A percentile compares a stretch with the other conserved stretches of the same genome.
Conservation (phyloP, 768 basidiomycete genomes). For the Xerocomus brunneocitrinus region DNA sequence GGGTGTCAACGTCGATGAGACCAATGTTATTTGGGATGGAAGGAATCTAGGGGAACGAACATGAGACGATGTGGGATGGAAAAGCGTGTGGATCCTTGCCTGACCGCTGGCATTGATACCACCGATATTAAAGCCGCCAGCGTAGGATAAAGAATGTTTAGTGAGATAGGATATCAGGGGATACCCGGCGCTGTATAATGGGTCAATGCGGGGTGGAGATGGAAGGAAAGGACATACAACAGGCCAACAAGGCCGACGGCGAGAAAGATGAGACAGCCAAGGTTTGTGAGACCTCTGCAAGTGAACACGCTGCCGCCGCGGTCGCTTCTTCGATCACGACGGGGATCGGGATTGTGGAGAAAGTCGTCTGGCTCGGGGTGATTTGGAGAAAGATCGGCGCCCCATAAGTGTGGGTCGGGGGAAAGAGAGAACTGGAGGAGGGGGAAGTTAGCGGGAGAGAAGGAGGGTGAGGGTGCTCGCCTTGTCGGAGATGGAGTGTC, state of each 20-base stretch:
- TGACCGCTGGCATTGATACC: slow-evolving; percentile 77
- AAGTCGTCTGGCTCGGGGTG: slow-evolving; percentile 61
- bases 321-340: slow-evolving; percentile 54
- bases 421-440: slow-evolving; percentile 60
- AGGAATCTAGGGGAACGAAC: slow-evolving; percentile 42
- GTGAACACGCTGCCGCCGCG: slow-evolving; percentile 57
- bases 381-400: slow-evolving; percentile 56
- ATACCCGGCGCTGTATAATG: slow-evolving; percentile 50
- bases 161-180: slow-evolving; percentile 59
- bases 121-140: slow-evolving; percentile 68
- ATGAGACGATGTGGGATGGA: not conserved
- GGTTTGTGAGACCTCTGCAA: slow-evolving; percentile 63
- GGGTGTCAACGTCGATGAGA: slow-evolving; percentile 76
- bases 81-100: slow-evolving; percentile 28
- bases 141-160: slow-evolving; percentile 37
- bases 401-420: slow-evolving; percentile 70
- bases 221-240: slow-evolving; percentile 43
- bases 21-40: slow-evolving; percentile 58
- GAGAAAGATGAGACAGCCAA: slow-evolving; percentile 61
- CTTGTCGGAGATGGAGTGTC: slow-evolving; percentile 57
- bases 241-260: slow-evolving; percentile 49
- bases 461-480: slow-evolving; percentile 24
- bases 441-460: slow-evolving; percentile 1
- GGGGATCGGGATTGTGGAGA: slow-evolving; percentile 71
- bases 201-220: not conserved